Percentiles rank a stretch among this genome's conserved stretches.
phyloP scores from a whole-genome alignment of 208 protist species.

The Wallacemonas sp. region DNA sequence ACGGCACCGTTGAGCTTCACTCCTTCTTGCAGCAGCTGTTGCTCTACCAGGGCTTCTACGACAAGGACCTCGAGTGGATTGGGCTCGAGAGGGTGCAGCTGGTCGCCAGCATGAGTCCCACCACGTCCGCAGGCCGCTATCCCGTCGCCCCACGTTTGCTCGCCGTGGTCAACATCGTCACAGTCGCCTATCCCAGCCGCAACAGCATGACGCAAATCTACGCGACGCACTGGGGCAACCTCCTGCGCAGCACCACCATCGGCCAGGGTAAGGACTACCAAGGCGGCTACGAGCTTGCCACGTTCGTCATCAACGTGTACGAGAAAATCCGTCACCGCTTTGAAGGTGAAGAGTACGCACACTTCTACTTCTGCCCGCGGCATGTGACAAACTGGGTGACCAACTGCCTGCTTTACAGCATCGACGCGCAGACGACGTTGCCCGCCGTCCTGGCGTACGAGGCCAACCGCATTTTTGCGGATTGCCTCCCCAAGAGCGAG shows the following conservation, averaged over 20 bases:
- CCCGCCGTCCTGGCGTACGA: slow-evolving; percentile 94
- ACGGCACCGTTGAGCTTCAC: slow-evolving; percentile 97
- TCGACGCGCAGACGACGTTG: slow-evolving; percentile 84
- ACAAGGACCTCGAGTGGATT: slow-evolving; percentile 96
- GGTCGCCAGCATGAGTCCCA: slow-evolving; percentile 94
- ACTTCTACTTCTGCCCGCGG: slow-evolving; percentile 96
- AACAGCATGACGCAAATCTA: slow-evolving; percentile 92
- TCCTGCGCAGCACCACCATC: slow-evolving; percentile 61
- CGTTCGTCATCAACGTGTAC: slow-evolving; percentile 94
- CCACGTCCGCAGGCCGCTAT: slow-evolving; percentile 90
- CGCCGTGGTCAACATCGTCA: slow-evolving; percentile 90
- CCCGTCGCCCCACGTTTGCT: slow-evolving; percentile 94
- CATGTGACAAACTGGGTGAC: slow-evolving; percentile 94
- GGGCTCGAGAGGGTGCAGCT: slow-evolving; percentile 93
- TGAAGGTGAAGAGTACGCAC: slow-evolving; percentile 92
- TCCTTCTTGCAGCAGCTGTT: slow-evolving; percentile 97
- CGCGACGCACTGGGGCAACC: slow-evolving; percentile 79
- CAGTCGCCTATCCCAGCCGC: slow-evolving; percentile 90
- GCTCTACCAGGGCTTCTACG: slow-evolving; percentile 96
- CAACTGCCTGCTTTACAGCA: slow-evolving; percentile 92
- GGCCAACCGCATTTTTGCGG: slow-evolving; percentile 91
- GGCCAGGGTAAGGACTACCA: slow-evolving; percentile 70
- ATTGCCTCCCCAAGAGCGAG: slow-evolving; percentile 88
- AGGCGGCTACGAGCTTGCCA: slow-evolving; percentile 76
- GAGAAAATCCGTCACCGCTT: slow-evolving; percentile 89